Evolutionary conservation across 176 grass and related monocot species (phyloP).

Genomic region (Zizania latifolia): DNA sequence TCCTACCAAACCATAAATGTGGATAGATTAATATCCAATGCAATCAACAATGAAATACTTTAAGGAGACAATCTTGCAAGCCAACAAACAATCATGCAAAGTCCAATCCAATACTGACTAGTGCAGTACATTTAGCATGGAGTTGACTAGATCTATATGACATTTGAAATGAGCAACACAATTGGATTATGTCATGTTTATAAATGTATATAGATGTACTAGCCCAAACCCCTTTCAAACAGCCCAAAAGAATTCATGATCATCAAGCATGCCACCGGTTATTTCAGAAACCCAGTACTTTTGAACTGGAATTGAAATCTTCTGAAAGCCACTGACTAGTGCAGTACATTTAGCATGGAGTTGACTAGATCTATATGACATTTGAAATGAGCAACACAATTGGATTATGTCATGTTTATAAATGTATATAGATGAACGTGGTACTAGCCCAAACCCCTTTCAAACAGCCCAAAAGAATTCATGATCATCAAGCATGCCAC

Average conservation of each 20-base stretch:
- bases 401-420: background rate
- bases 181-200: background rate
- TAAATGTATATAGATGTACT: background rate
- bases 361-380: background rate
- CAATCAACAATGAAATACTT: background rate
- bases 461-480: background rate
- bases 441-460: background rate
- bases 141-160: background rate
- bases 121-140: background rate
- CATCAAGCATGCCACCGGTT: too few relatives aligned
- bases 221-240: background rate
- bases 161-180: background rate
- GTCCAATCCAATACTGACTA: background rate
- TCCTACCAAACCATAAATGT: conserved; percentile 41
- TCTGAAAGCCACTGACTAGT: background rate
- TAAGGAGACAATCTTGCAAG: background rate
- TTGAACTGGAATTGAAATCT: too few relatives aligned
- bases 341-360: background rate
- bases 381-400: background rate
- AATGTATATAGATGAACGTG: conserved; percentile 1
- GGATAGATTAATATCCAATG: background rate
- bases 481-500: too few relatives aligned
- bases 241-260: background rate
- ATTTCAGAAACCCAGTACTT: too few relatives aligned
- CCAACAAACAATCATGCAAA: background rate